Percentiles rank a stretch among this genome's conserved stretches.
phyloP scores from a whole-genome alignment of 2,329 filamentous ascomycete species.

The Fusarium praegraminearum region DNA sequence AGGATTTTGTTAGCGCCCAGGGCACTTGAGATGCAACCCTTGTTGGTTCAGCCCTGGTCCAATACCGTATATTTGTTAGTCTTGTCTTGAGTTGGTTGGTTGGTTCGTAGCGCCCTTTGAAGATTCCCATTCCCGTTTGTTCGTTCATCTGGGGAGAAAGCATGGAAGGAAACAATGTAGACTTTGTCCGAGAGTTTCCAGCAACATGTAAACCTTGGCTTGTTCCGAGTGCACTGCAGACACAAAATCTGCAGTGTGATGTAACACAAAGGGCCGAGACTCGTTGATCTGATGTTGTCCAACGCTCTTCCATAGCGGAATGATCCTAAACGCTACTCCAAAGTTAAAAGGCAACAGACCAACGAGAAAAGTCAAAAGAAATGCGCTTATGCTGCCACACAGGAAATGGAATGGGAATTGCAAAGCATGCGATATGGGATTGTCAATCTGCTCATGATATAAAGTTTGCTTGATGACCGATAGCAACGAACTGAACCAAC shows the following conservation, averaged over 20 bases:
- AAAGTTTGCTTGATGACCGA: background rate
- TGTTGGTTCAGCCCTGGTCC: conserved; percentile 21
- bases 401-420: conserved; percentile 36
- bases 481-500: background rate
- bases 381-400: conserved; percentile 15
- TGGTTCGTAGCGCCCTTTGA: conserved; percentile 19
- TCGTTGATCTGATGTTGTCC: conserved; percentile 4
- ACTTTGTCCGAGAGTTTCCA: background rate
- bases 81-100: conserved; percentile 15
- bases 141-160: background rate
- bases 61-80: background rate
- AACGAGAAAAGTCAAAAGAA: conserved; percentile 1
- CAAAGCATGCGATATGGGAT: background rate
- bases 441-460: background rate
- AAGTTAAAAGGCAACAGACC: conserved; percentile 14
- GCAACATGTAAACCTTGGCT: conserved; percentile 3
- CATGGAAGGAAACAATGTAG: background rate
- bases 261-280: conserved; percentile 26
- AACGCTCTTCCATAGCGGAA: conserved; percentile 7
- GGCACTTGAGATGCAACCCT: conserved; percentile 21
- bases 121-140: conserved; percentile 9
- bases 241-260: background rate
- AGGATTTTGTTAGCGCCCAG: conserved; percentile 38
- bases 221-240: conserved; percentile 4
- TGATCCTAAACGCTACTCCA: background rate